Conservation (phyloP, 495 filamentous ascomycete species). For the Penicillium simplicissimum region DNA sequence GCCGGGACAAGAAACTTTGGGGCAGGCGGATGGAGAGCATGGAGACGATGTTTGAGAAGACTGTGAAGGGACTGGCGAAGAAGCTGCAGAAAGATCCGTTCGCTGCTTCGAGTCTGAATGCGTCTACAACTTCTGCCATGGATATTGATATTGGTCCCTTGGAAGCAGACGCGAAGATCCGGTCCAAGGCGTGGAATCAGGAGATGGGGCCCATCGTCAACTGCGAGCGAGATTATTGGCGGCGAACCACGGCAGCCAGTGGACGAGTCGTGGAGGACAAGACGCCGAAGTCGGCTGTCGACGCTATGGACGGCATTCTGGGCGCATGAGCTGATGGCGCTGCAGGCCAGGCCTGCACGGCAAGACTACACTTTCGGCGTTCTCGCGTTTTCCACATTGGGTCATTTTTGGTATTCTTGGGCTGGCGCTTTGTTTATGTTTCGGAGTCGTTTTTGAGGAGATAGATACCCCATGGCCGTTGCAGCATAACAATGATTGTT, state of each 20-base stretch:
- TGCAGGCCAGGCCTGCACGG: not conserved
- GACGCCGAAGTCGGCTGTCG: constrained; percentile 28
- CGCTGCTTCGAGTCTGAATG: not conserved
- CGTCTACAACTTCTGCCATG: constrained; percentile 25
- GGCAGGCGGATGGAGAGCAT: constrained; percentile 44
- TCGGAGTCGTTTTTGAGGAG: constrained; percentile 36
- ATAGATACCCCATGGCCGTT: constrained; percentile 45
- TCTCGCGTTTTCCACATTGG: constrained; percentile 21
- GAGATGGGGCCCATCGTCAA: constrained; percentile 51
- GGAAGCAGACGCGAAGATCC: constrained; percentile 31
- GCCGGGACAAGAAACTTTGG: constrained; percentile 47
- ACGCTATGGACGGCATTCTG: constrained; percentile 33
- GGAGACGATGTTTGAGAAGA: constrained; percentile 54
- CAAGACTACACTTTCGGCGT: constrained; percentile 20
- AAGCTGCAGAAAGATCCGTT: constrained; percentile 31
- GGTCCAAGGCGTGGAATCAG: constrained; percentile 34
- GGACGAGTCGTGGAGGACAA: constrained; percentile 34
- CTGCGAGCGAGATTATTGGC: constrained; percentile 49
- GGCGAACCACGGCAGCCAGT: constrained; percentile 32
- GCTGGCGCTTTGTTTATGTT: constrained; percentile 21
- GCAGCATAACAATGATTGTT: constrained; percentile 20
- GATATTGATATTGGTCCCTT: constrained; percentile 37
- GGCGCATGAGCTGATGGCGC: constrained; percentile 23
- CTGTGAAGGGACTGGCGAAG: constrained; percentile 40
- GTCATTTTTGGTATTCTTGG: constrained; percentile 3